Evolutionary conservation across 1,139 yeast genomes (phyloP).

Genomic region (Candida mesenterica): DNA sequence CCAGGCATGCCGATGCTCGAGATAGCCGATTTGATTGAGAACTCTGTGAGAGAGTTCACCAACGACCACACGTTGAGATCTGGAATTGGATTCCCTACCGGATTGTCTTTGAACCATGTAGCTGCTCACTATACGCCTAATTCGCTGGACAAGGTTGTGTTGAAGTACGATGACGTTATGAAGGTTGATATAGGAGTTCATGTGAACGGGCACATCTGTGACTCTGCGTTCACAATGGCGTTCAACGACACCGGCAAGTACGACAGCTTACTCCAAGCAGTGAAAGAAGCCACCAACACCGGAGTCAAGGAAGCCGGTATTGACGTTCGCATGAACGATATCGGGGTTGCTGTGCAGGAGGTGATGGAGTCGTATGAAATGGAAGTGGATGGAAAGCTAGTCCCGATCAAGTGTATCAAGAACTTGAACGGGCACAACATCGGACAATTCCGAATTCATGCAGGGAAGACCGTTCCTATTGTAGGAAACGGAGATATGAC

Average conservation of each 20-base stretch:
- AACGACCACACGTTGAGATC: conserved; percentile 65
- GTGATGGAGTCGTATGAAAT: conserved; percentile 96
- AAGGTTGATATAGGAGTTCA: conserved; percentile 98
- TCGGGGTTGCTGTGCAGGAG: conserved; percentile 95
- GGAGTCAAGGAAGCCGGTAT: conserved; percentile 94
- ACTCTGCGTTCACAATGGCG: conserved; percentile 91
- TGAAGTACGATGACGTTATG: conserved; percentile 87
- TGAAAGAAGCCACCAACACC: conserved; percentile 88
- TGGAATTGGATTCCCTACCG: conserved; percentile 98
- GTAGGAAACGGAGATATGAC: conserved; percentile 91
- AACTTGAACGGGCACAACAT: conserved; percentile 95
- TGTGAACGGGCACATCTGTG: conserved; percentile 92
- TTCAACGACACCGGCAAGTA: conserved; percentile 71
- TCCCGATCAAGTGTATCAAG: conserved; percentile 84
- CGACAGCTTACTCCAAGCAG: conserved; percentile 78
- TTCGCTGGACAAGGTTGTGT: conserved; percentile 82
- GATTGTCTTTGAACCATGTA: conserved; percentile 85
- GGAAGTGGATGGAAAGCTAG: conserved; percentile 81
- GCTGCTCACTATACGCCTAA: conserved; percentile 99
- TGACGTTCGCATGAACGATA: conserved; percentile 91
- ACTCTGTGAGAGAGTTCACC: conserved; percentile 73
- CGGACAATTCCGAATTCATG: conserved; percentile 79
- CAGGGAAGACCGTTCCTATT: conserved; percentile 95
- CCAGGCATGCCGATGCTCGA: conserved; percentile 95
- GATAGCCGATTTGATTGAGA: conserved; percentile 85